Base-by-base conservation (phyloP, 2,329 filamentous ascomycete genomes). In the Trichoderma guizhouense region DNA sequence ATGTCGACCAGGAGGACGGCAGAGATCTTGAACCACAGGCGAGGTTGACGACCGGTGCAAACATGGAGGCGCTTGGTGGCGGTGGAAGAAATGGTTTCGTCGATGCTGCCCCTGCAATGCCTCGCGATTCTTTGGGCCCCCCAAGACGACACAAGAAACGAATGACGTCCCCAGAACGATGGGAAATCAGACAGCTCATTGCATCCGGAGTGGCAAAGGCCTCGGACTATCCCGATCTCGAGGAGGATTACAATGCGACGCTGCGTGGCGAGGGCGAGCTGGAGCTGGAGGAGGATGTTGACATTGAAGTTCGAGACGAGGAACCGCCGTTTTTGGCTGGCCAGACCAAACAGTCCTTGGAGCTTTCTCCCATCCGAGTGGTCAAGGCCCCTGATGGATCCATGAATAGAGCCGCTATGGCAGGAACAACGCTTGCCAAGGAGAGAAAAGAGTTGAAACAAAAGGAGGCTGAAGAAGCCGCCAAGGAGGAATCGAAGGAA, bases 361-460 rank as follows among this genome's bases (percentile, higher is more conserved):
- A 99, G 78, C 84, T 99, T 5, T 98, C 95, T 2, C 96, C 96
- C 0, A 99, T 99, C 73, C 89, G 97, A 74, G 95, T 99, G 26
- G 93, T 99, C 76, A 98, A 98, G 82, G 96, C 96, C 1, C 97
- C 96, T 0, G 96, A 99, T 81, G 96, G 96, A n/a, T 98, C 95
- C 5, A 91, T 99, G 82, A 99, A 99, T 79, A 89, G 96, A 78
- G 94, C 97, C 62, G 97, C 97, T 18, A 97, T 98, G 93, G 91
- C 95, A 9, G 95, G 96, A 58, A 95, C 95, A 18, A 88, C 91
- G 5, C 83, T 99, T 15, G 93, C 95, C 5, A 97, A 96, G 79
- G 96, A 99, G 79, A 88, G 96, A 67, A 91, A 94, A 79, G 96
- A 99, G 73, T 77, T 98, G 75, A 90, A 93, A 73, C 93, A 97